These are phyloP conservation scores for Echites panduratus DNA, from an alignment of 257 asterid genomes.

Conservation along the genomic window DNA sequence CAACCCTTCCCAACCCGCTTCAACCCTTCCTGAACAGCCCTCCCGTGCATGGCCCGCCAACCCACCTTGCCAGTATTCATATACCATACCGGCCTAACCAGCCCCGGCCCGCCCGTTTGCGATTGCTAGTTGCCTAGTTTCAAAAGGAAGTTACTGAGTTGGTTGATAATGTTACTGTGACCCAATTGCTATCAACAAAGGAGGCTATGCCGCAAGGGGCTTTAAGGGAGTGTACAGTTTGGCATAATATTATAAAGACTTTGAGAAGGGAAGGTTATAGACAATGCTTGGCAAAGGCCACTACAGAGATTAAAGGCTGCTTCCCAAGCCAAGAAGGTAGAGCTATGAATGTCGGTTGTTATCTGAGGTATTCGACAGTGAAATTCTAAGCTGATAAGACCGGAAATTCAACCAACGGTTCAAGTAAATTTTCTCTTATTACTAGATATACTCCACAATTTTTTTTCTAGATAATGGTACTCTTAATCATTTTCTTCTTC, in stretches of 20 bases:
- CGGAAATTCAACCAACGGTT: slow-evolving; percentile 3
- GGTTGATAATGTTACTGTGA: slow-evolving; percentile 39
- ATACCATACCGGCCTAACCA: too few relatives aligned
- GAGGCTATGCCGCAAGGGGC: slow-evolving; percentile 43
- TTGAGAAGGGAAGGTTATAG: slow-evolving; percentile 53
- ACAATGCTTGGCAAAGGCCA: slow-evolving; percentile 69
- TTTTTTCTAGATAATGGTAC: too few relatives aligned
- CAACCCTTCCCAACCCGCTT: too few relatives aligned
- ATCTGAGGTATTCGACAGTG: slow-evolving; percentile 66
- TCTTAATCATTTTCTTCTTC: too few relatives aligned
- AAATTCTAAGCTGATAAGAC: slow-evolving; percentile 48
- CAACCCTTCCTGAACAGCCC: too few relatives aligned
- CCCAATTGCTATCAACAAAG: slow-evolving; percentile 20
- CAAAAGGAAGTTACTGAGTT: slow-evolving; percentile 30
- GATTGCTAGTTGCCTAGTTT: slow-evolving; percentile 34
- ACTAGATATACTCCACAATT: too few relatives aligned
- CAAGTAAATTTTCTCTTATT: slow-evolving; percentile 62
- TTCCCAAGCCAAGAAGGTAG: slow-evolving; percentile 75
- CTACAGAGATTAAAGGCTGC: slow-evolving; percentile 39
- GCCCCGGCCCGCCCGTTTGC: too few relatives aligned
- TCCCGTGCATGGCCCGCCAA: too few relatives aligned
- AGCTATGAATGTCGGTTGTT: slow-evolving; percentile 76
- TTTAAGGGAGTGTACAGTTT: slow-evolving; percentile 63
- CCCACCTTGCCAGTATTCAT: too few relatives aligned
- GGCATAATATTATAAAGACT: slow-evolving; percentile 85